Evolutionary conservation across 306 rosid species (phyloP).

Genomic region (Comarum palustre): DNA sequence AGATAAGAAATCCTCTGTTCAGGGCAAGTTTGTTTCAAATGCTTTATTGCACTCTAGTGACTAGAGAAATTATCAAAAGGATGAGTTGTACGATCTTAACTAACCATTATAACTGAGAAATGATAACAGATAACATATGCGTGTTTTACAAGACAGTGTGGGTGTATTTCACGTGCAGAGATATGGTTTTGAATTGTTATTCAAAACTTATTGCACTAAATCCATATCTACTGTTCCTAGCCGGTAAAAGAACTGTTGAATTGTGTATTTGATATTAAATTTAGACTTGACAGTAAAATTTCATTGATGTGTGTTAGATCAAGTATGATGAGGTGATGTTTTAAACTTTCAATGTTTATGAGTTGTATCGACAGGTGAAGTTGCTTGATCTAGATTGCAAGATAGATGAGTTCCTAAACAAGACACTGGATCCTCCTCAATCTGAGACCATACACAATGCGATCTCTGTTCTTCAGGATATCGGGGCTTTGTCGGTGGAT

Average conservation of each 20-base stretch:
- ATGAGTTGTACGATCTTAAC: neutral
- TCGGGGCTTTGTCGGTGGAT: constrained; percentile 76
- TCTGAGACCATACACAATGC: constrained; percentile 75
- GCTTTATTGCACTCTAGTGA: neutral
- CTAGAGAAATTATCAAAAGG: neutral
- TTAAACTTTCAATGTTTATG: constrained; percentile 1
- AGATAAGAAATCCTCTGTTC: neutral
- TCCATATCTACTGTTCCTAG: neutral
- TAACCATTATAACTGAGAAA: neutral
- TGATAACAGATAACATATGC: neutral
- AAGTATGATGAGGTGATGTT: constrained; percentile 1
- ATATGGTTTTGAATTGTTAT: neutral
- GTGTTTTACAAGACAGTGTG: neutral
- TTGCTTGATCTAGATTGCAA: constrained; percentile 70
- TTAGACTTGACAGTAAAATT: neutral
- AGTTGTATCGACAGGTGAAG: constrained; percentile 60
- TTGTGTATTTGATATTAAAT: neutral
- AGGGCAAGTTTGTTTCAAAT: neutral
- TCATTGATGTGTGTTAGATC: neutral
- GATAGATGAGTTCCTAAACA: constrained; percentile 62
- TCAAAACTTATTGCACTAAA: neutral
- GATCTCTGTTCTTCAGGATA: constrained; percentile 70
- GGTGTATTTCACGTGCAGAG: neutral
- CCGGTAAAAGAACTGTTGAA: neutral
- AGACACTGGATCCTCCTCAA: constrained; percentile 90